phyloP scores from a whole-genome alignment of 2,329 filamentous ascomycete genomes.

The Fusarium sp. region DNA sequence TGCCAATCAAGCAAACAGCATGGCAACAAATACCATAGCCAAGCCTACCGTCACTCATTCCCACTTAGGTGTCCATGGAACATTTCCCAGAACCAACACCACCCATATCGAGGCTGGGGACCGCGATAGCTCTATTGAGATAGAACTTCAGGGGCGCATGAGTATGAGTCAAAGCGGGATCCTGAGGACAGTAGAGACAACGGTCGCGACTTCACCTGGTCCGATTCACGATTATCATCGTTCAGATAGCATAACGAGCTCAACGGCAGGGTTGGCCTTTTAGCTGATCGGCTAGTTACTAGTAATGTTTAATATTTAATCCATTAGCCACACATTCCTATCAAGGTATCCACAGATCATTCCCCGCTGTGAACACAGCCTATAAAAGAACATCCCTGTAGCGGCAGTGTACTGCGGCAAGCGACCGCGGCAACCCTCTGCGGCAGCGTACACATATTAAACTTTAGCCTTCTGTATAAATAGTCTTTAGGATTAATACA shows the following conservation, averaged over 20 bases:
- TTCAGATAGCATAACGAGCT: constrained; percentile 26
- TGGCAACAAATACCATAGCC: background rate
- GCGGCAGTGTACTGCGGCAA: too few relatives aligned
- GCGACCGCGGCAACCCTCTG: too few relatives aligned
- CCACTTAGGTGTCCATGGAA: background rate
- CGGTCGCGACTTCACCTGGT: constrained; percentile 4
- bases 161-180: constrained; percentile 14
- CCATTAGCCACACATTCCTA: too few relatives aligned
- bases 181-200: constrained; percentile 34
- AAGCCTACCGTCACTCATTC: background rate
- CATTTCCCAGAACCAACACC: background rate
- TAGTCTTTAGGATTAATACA: too few relatives aligned
- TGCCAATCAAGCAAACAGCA: background rate
- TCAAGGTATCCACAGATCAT: too few relatives aligned
- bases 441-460: too few relatives aligned
- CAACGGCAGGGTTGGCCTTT: background rate
- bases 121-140: constrained; percentile 1
- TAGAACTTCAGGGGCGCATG: background rate
- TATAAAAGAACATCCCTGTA: too few relatives aligned
- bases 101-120: constrained; percentile 15
- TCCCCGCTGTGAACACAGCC: too few relatives aligned
- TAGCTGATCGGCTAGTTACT: background rate
- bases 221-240: background rate
- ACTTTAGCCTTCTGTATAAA: too few relatives aligned
- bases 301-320: background rate